Evolutionary conservation across 2,329 filamentous ascomycete species (phyloP).

Genomic region (Tolypocladium inflatum): DNA sequence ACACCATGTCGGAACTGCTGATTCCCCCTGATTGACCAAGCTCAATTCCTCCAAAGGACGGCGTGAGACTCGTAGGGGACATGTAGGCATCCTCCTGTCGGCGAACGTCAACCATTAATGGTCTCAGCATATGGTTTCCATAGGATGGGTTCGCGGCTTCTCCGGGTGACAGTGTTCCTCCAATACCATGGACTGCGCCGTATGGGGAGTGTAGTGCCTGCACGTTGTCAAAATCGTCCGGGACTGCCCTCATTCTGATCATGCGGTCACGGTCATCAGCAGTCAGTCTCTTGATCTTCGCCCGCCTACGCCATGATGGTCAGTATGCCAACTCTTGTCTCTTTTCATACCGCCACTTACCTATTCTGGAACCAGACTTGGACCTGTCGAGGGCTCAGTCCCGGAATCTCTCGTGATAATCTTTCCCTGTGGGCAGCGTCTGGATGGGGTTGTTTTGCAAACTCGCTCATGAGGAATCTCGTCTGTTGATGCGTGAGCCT

Average conservation of each 20-base stretch:
- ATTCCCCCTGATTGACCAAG: conserved; percentile 47
- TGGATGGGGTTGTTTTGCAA: conserved; percentile 87
- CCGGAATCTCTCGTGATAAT: conserved; percentile 82
- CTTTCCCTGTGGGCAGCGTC: conserved; percentile 85
- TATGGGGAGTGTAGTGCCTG: conserved; percentile 60
- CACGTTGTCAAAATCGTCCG: conserved; percentile 62
- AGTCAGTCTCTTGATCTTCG: conserved; percentile 62
- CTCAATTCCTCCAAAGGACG: conserved; percentile 56
- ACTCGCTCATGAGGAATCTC: conserved; percentile 95
- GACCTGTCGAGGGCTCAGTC: conserved; percentile 82
- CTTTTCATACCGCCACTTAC: conserved; percentile 37
- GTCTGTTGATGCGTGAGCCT: conserved; percentile 95
- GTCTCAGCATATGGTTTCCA: conserved; percentile 53
- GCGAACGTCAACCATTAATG: conserved; percentile 60
- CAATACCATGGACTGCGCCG: conserved; percentile 47
- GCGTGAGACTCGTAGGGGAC: conserved; percentile 57
- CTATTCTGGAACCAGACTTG: conserved; percentile 99
- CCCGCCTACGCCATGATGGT: conserved; percentile 37
- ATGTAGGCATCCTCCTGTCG: conserved; percentile 56
- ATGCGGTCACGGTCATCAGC: conserved; percentile 62
- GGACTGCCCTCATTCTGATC: conserved; percentile 63
- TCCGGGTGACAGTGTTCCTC: conserved; percentile 36
- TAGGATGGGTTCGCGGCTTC: conserved; percentile 41
- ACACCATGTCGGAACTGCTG: conserved; percentile 44
- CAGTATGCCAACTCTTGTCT: neutral